Percentiles rank a stretch among this genome's conserved stretches.
Evolutionary conservation across 2,329 filamentous ascomycete species (phyloP).

Genomic region (Clonostachys solani): DNA sequence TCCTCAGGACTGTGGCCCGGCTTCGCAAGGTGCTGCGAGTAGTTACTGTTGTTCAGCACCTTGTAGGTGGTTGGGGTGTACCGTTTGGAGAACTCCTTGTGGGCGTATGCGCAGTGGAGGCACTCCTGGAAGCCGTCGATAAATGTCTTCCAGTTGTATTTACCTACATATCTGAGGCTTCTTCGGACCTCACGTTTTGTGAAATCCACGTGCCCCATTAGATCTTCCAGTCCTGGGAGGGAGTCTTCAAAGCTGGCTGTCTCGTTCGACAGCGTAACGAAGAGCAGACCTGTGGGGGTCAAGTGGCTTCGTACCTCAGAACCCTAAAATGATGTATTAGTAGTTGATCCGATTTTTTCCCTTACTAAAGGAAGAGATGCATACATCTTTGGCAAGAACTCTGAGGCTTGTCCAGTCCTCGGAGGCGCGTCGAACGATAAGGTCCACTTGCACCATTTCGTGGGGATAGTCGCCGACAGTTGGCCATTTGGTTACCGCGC

Average conservation of each 20-base stretch:
- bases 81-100: constrained; percentile 48
- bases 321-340: constrained; percentile 2
- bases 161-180: constrained; percentile 49
- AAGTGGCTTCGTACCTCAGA: constrained; percentile 15
- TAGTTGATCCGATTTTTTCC: too few species aligned
- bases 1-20: constrained; percentile 42
- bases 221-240: constrained; percentile 44
- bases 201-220: constrained; percentile 46
- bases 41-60: constrained; percentile 49
- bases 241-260: constrained; percentile 48
- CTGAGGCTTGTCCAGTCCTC: background rate
- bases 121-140: constrained; percentile 56
- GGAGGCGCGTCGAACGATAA: background rate
- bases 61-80: constrained; percentile 52
- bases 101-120: constrained; percentile 54
- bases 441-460: background rate
- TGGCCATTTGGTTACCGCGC: background rate
- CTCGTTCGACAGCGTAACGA: constrained; percentile 40
- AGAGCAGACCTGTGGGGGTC: constrained; percentile 47
- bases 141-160: constrained; percentile 58
- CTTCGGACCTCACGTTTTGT: constrained; percentile 44
- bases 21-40: constrained; percentile 51
- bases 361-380: too few species aligned
- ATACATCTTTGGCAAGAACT: background rate
- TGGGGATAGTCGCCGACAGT: background rate